Percentiles rank a stretch among this genome's conserved stretches.
phyloP scores from a whole-genome alignment of 768 basidiomycete species.

The Russula earlei region DNA sequence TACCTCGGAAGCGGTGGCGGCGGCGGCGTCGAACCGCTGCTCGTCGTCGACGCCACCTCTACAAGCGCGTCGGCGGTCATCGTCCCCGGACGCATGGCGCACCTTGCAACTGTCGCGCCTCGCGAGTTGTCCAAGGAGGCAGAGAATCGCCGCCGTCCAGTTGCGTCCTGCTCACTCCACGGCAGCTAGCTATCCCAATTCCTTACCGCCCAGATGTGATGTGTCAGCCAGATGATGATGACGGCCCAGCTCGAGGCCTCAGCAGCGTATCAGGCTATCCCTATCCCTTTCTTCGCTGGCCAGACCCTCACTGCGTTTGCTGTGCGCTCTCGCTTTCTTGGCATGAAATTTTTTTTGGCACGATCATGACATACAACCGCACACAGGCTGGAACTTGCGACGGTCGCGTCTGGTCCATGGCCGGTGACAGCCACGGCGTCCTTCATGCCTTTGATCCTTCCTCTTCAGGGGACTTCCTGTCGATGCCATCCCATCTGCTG shows the following conservation, averaged over 20 bases:
- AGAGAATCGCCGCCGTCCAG: constrained; percentile 8
- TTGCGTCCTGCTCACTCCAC: constrained; percentile 1
- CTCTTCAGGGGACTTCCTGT: not conserved
- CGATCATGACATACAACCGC: not conserved
- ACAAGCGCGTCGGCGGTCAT: not conserved
- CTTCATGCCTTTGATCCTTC: constrained; percentile 7
- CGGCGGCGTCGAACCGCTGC: not conserved
- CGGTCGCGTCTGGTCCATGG: constrained; percentile 4
- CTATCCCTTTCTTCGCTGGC: not conserved
- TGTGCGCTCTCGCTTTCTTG: not conserved
- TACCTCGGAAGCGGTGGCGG: not conserved
- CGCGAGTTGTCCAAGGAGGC: constrained; percentile 6
- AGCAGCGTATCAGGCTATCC: constrained; percentile 4
- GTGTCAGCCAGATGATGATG: constrained; percentile 7
- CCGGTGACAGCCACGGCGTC: constrained; percentile 13
- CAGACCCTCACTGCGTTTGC: constrained; percentile 11
- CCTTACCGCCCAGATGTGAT: not conserved
- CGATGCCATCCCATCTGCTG: not conserved
- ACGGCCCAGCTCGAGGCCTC: constrained; percentile 9
- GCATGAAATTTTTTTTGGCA: not conserved
- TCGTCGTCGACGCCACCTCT: not conserved
- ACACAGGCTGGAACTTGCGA: constrained; percentile 3
- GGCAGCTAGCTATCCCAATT: not conserved
- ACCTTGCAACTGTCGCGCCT: constrained; percentile 4
- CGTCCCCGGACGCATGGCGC: not conserved